Conservation (phyloP, 352 stramenopile species). For the Globisporangium polare region DNA sequence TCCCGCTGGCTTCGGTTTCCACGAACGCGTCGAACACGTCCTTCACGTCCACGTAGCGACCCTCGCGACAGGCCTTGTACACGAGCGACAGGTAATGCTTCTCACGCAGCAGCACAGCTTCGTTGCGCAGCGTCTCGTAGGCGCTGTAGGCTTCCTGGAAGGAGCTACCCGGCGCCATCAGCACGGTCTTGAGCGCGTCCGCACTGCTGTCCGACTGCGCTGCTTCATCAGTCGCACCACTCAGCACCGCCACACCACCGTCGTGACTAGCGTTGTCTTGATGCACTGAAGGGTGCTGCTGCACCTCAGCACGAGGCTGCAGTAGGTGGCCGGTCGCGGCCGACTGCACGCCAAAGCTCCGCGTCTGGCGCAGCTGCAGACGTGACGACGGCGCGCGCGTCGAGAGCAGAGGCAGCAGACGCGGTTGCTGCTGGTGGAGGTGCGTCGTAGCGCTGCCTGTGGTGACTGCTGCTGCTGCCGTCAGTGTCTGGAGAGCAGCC, state of each 20-base stretch:
- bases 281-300: background rate
- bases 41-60: constrained; percentile 26
- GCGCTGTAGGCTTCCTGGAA: constrained; percentile 4
- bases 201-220: background rate
- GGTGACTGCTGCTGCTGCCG: background rate
- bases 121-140: constrained; percentile 14
- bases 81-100: constrained; percentile 51
- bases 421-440: background rate
- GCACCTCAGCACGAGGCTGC: background rate
- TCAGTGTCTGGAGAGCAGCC: background rate
- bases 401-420: background rate
- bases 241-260: background rate
- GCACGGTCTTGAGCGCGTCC: constrained; percentile 8
- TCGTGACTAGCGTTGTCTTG: background rate
- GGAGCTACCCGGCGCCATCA: background rate
- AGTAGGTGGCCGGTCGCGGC: constrained; percentile 1
- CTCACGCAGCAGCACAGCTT: constrained; percentile 24
- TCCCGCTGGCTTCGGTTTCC: constrained; percentile 24
- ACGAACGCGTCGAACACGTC: constrained; percentile 37
- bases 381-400: background rate
- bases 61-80: constrained; percentile 53
- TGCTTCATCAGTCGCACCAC: background rate
- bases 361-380: background rate
- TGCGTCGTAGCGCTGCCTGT: background rate
- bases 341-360: background rate